phyloP scores from a whole-genome alignment of 371 early-diverging fungal species.

The Rhizopus microsporus region DNA sequence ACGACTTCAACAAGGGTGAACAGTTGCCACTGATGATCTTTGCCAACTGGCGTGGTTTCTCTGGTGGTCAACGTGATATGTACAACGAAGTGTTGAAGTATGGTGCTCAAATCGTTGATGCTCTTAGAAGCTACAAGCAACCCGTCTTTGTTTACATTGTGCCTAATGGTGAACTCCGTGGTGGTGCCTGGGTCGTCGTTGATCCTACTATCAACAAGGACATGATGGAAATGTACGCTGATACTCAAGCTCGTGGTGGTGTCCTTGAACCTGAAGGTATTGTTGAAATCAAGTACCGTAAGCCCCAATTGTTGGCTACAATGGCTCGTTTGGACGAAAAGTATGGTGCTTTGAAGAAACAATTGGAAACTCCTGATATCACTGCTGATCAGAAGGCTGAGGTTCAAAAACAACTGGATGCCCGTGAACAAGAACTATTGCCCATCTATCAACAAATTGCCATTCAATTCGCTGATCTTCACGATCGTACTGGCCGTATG shows the following conservation, averaged over 20 bases:
- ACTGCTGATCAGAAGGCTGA: conserved; percentile 55
- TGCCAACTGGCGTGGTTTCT: conserved; percentile 99
- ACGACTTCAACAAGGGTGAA: conserved; percentile 98
- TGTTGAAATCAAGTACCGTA: conserved; percentile 98
- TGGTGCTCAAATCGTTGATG: conserved; percentile 97
- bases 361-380: conserved; percentile 54
- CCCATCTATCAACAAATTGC: conserved; percentile 94
- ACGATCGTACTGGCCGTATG: conserved; percentile 98
- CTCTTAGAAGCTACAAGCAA: conserved; percentile 89
- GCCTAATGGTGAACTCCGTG: conserved; percentile 95
- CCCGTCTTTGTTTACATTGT: conserved; percentile 98
- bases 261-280: conserved; percentile 98
- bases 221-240: conserved; percentile 99
- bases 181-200: conserved; percentile 99
- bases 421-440: conserved; percentile 83
- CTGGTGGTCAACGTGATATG: conserved; percentile 99
- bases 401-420: conserved; percentile 71
- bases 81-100: conserved; percentile 96
- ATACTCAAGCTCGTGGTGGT: conserved; percentile 89
- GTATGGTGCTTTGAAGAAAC: conserved; percentile 74
- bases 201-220: conserved; percentile 97
- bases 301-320: conserved; percentile 84
- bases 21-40: conserved; percentile 97
- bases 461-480: conserved; percentile 97
- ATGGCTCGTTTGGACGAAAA: conserved; percentile 89